phyloP scores from a whole-genome alignment of 1,284 basidiomycete genomes.

The Ganoderma meredithae region DNA sequence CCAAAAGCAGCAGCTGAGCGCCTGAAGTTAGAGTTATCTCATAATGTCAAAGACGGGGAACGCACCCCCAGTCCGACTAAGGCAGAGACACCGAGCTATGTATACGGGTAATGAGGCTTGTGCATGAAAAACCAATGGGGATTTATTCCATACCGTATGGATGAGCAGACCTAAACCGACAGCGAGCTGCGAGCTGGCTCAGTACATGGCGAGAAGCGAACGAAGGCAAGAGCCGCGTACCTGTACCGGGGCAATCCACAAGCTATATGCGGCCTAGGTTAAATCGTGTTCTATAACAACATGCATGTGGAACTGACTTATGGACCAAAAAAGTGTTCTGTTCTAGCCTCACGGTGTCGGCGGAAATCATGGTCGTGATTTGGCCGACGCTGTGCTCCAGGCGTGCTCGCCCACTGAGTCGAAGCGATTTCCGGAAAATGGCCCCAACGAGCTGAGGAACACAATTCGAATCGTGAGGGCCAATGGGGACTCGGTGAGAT shows the following conservation, averaged over 20 bases:
- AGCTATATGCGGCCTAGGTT: slow-evolving; percentile 40
- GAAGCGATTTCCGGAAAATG: slow-evolving; percentile 77
- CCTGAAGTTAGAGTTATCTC: too few relatives aligned
- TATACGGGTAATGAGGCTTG: slow-evolving; percentile 27
- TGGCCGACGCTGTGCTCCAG: slow-evolving; percentile 67
- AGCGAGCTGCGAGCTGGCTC: slow-evolving; percentile 49
- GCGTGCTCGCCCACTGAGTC: slow-evolving; percentile 72
- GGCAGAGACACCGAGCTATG: slow-evolving; percentile 72
- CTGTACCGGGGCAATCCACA: slow-evolving; percentile 67
- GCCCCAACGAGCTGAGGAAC: slow-evolving; percentile 62
- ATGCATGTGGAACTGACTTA: slow-evolving; percentile 47
- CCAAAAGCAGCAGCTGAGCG: slow-evolving; percentile 57
- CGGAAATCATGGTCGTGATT: slow-evolving; percentile 76
- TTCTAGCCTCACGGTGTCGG: slow-evolving; percentile 65
- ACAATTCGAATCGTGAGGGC: background rate
- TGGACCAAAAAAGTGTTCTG: slow-evolving; percentile 55
- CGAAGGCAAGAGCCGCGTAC: slow-evolving; percentile 33
- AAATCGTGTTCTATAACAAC: slow-evolving; percentile 1
- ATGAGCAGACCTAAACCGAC: slow-evolving; percentile 74
- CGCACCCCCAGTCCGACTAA: slow-evolving; percentile 76
- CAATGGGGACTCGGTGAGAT: background rate
- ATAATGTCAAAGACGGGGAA: background rate
- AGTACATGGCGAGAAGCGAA: background rate
- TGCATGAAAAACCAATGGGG: slow-evolving; percentile 1
- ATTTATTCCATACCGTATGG: slow-evolving; percentile 51